Base-by-base conservation (phyloP, 1,139 yeast genomes). In the Lodderomyces parapsilosis region DNA sequence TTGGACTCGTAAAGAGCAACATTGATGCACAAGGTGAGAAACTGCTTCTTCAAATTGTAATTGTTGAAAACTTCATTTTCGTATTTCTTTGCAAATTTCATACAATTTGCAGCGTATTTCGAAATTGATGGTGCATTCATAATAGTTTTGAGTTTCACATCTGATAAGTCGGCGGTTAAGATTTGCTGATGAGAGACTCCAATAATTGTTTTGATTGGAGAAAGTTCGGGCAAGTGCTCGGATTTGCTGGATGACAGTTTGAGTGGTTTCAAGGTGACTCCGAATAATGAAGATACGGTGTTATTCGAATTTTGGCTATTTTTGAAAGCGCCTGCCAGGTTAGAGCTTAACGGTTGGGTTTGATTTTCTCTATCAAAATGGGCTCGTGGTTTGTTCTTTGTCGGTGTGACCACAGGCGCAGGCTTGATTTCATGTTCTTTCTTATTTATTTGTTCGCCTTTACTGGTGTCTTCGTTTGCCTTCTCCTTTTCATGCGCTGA, bases 91-190 rank as follows among this genome's bases (percentile, higher is more conserved):
- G 59, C 58, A 45, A 71, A 70, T 10, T 55, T 53, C 38, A 66
- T 54, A 15, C 58, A 60, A 33, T 64, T 60, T 6, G 59, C 53
- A 24, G 68, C 63, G 46, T 60, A 62, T 46, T 66, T 66, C n/a
- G 68, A 62, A 36, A 61, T 58, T 27, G 60, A 57, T 7, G 68
- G 57, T 36, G 68, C 59, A 9, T 65, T 57, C 20, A 65, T 56
- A 34, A 72, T 65, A 24, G 71, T 66, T 47, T 71, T 72, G 41
- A 70, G 53, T 49, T 71, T 71, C 36, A 72, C 74, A 55, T 72
- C 77, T 6, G 63, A 55, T 22, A 58, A 49, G 24, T 61, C 65
- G 31, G 68, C 58, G 34, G 59, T 60, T 43, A 65, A 56, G 20
- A 71, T 66, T 45, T 71, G 76, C 39, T 59, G 55, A 46, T 67